A percentile compares a stretch with the other conserved stretches of the same genome.
These are phyloP conservation scores for Talaromyces liani DNA, from an alignment of 495 filamentous ascomycete species.

Conservation along the genomic window DNA sequence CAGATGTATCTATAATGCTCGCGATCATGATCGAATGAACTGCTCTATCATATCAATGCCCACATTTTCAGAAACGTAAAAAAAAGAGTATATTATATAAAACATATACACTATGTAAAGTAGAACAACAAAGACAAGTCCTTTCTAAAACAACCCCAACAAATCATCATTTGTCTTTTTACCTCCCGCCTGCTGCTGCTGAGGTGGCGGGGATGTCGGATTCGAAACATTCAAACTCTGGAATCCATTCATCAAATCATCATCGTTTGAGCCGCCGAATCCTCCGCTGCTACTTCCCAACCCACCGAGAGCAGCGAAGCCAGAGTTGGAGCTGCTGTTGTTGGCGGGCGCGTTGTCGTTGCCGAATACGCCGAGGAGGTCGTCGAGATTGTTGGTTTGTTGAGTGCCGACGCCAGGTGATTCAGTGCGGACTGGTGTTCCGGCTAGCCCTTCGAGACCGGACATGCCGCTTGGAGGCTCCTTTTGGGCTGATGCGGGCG, in stretches of 20 bases:
- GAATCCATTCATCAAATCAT: conserved; percentile 78
- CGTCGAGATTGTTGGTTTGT: conserved; percentile 65
- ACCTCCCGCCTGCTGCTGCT: conserved; percentile 16
- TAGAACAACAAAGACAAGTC: not conserved
- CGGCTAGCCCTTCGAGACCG: conserved; percentile 65
- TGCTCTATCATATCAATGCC: not conserved
- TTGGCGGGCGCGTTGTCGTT: conserved; percentile 26
- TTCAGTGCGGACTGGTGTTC: conserved; percentile 72
- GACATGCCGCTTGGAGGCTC: conserved; percentile 52
- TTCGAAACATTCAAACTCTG: conserved; percentile 66
- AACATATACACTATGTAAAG: not conserved
- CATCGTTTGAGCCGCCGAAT: conserved; percentile 24
- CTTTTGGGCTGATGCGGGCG: conserved; percentile 79
- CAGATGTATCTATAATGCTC: not conserved
- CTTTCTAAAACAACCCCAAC: conserved; percentile 70
- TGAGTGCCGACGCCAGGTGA: conserved; percentile 51
- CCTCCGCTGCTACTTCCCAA: not conserved
- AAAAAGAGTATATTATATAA: not conserved
- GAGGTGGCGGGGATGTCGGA: conserved; percentile 17
- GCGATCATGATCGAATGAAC: not conserved
- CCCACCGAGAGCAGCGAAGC: not conserved
- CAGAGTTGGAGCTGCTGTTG: conserved; percentile 14
- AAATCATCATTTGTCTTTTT: conserved; percentile 83
- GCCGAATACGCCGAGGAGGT: conserved; percentile 80
- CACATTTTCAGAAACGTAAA: not conserved